Evolutionary conservation across 352 stramenopile species (phyloP), one percentile per base, ranked within the genome.

Genomic region (Phytopythium montanum): DNA sequence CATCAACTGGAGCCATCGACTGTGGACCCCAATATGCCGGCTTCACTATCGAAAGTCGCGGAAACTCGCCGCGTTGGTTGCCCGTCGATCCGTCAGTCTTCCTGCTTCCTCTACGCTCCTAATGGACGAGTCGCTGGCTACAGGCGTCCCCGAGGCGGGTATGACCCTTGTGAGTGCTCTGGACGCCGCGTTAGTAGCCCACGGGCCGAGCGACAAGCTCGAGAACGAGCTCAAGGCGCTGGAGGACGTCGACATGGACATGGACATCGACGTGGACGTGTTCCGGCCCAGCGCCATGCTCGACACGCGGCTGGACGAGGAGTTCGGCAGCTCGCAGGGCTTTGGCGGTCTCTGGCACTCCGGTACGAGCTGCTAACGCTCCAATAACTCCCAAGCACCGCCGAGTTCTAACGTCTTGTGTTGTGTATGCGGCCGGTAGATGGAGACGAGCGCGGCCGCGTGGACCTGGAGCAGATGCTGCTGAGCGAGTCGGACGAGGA

Each of bases 401-500:
- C 8, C 38, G 38, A 44, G n/a, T n/a, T n/a, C 39, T 45, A 9
- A 45, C 39, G 4, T 45, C 18, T 25, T 45, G 39, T 45, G 39
- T 8, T 5, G 52, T 23, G 8, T 44, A 2, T 36, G 16, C 25
- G 12, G 25, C 9, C 36, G 38, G 38, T 28, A 60, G 54, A 36
- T 7, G 59, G 59, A 50, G 52, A 68, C 31, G 77, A 66, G 7
- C 57, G 72, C 29, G 67, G 58, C 2, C 69, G 75, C 49, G 70
- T 71, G 41, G 76, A 90, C 50, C 77, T 90, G n/a, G 81, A 90
- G 66, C 81, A 85, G 41, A 76, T 90, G 74, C 65, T 90, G 38
- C 63, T 85, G 48, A 69, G 53, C 55, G 69, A 70, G 3, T 60
- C 62, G 7, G 73, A 85, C 26, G 69, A 84, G 25, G 64, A 60